phyloP scores from a whole-genome alignment of 1,284 basidiomycete species.

The Fistulina hepatica region DNA sequence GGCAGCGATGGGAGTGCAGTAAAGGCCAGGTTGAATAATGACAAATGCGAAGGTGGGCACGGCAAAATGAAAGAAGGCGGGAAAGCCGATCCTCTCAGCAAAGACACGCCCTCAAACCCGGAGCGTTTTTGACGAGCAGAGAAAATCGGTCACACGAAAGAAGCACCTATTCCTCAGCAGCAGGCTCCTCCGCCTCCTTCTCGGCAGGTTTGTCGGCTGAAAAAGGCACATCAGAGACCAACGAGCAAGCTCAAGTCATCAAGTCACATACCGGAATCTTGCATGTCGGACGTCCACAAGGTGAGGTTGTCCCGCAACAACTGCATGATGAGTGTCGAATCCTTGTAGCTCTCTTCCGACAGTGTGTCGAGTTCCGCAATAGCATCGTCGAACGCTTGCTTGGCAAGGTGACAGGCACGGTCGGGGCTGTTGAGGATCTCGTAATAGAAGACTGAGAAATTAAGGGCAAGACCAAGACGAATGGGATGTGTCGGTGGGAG shows the following conservation, averaged over 20 bases:
- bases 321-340: slow-evolving; percentile 57
- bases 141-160: no score
- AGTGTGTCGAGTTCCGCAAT: slow-evolving; percentile 34
- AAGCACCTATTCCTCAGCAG: slow-evolving; percentile 45
- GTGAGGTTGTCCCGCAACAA: slow-evolving; percentile 54
- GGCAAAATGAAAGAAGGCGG: slow-evolving; percentile 16
- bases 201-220: slow-evolving; percentile 57
- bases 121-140: no score
- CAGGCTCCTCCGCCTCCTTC: slow-evolving; percentile 46
- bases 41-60: slow-evolving; percentile 14
- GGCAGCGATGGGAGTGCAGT: no score
- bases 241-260: slow-evolving; percentile 3
- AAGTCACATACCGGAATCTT: slow-evolving; percentile 46
- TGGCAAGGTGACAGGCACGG: slow-evolving; percentile 83
- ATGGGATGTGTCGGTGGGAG: slow-evolving; percentile 56
- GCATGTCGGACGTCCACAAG: slow-evolving; percentile 52
- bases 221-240: slow-evolving; percentile 12
- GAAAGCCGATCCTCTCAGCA: no score
- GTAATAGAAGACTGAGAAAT: slow-evolving; percentile 96
- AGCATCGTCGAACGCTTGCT: slow-evolving; percentile 63
- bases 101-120: no score
- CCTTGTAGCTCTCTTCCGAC: slow-evolving; percentile 37
- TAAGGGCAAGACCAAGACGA: slow-evolving; percentile 83
- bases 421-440: slow-evolving; percentile 90
- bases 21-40: slow-evolving; percentile 5